Conservation (phyloP, 768 basidiomycete species). For the Leccinum longicurvipes region DNA sequence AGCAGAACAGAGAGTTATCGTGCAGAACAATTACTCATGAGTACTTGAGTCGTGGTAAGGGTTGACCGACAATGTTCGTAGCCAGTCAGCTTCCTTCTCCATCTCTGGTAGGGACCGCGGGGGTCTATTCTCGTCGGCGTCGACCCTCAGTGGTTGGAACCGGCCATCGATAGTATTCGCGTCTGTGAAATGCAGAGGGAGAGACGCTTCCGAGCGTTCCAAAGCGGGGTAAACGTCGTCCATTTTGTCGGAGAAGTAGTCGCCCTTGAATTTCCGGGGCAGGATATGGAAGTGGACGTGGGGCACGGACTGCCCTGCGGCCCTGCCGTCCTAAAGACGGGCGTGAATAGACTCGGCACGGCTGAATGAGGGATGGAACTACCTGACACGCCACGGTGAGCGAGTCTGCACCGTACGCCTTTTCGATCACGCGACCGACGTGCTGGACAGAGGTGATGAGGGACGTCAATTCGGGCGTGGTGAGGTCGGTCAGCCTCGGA, state of each 20-base stretch:
- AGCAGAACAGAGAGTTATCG: neutral
- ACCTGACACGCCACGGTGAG: constrained; percentile 92
- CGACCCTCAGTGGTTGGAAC: constrained; percentile 48
- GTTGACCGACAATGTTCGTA: constrained; percentile 50
- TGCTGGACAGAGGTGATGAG: constrained; percentile 77
- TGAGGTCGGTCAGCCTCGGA: constrained; percentile 53
- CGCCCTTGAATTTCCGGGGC: constrained; percentile 71
- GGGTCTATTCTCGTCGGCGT: constrained; percentile 66
- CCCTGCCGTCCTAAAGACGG: constrained; percentile 70
- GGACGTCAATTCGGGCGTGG: constrained; percentile 67
- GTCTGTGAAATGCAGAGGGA: constrained; percentile 39
- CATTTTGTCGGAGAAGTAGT: constrained; percentile 58
- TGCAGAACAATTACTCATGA: neutral
- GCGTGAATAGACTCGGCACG: constrained; percentile 1
- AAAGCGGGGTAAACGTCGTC: constrained; percentile 80
- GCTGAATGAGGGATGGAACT: constrained; percentile 6
- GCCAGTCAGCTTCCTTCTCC: constrained; percentile 74
- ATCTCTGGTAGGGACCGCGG: constrained; percentile 70
- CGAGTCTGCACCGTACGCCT: constrained; percentile 75
- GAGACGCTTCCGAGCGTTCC: constrained; percentile 57
- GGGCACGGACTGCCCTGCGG: constrained; percentile 66
- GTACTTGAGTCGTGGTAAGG: neutral
- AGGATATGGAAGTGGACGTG: constrained; percentile 97
- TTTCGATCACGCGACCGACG: constrained; percentile 78
- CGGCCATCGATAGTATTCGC: constrained; percentile 13